Evolutionary conservation across 1,284 basidiomycete species (phyloP).

Genomic region (Leccinum pachyderme): DNA sequence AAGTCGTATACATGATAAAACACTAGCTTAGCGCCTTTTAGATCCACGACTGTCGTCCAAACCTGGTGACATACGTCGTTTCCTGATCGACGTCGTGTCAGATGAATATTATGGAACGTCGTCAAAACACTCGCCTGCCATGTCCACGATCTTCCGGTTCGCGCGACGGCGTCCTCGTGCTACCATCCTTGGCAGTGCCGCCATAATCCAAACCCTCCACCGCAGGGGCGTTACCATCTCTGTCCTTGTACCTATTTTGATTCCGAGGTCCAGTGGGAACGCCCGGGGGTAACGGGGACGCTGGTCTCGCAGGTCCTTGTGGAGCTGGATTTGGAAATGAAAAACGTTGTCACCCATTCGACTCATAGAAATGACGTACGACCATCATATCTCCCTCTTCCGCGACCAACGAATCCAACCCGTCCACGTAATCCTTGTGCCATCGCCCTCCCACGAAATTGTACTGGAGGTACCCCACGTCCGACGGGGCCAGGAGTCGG

Average conservation of each 20-base stretch:
- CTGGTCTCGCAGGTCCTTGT: slow-evolving; percentile 62
- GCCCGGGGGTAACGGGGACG: slow-evolving; percentile 76
- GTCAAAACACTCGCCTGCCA: slow-evolving; percentile 38
- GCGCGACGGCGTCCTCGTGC: slow-evolving; percentile 49
- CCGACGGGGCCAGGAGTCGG: slow-evolving; percentile 39
- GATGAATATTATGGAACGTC: not conserved
- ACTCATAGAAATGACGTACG: slow-evolving; percentile 33
- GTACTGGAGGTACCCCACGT: slow-evolving; percentile 45
- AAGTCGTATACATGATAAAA: slow-evolving; percentile 29
- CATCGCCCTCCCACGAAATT: slow-evolving; percentile 57
- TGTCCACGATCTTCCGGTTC: slow-evolving; percentile 58
- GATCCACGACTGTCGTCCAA: slow-evolving; percentile 57
- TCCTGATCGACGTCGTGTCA: slow-evolving; percentile 40
- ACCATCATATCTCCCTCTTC: slow-evolving; percentile 44
- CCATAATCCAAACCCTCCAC: slow-evolving; percentile 85
- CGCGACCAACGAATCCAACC: slow-evolving; percentile 47
- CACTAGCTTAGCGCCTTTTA: slow-evolving; percentile 55
- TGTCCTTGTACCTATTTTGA: slow-evolving; percentile 84
- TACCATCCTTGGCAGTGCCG: slow-evolving; percentile 46
- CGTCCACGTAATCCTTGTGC: slow-evolving; percentile 40
- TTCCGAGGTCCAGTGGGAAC: slow-evolving; percentile 84
- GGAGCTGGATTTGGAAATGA: slow-evolving; percentile 34
- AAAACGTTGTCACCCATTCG: not conserved
- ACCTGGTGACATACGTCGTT: slow-evolving; percentile 59
- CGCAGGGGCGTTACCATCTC: slow-evolving; percentile 74